Percentiles rank a stretch among this genome's conserved stretches.
phyloP scores from a whole-genome alignment of 1,139 yeast species.

The Taphrina flavorubra region DNA sequence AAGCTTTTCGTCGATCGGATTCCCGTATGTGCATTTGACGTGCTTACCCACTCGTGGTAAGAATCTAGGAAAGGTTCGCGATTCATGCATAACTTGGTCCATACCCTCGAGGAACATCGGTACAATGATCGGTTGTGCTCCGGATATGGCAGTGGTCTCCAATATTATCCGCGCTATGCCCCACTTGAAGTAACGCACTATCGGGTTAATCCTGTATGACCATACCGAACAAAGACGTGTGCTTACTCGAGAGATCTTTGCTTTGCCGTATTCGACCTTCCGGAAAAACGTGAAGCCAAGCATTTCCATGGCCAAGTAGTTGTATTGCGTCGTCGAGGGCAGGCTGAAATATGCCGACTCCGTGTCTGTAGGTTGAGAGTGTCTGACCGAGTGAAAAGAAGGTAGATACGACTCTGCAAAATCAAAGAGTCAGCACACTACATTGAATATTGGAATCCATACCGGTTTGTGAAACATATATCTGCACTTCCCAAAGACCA shows the following conservation, averaged over 20 bases:
- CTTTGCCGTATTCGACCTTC: slow-evolving; percentile 93
- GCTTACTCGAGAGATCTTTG: slow-evolving; percentile 56
- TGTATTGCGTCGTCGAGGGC: slow-evolving; percentile 88
- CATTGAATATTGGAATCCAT: slow-evolving; percentile 46
- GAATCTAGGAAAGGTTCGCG: slow-evolving; percentile 58
- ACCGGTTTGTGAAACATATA: slow-evolving; percentile 72
- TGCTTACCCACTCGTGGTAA: slow-evolving; percentile 73
- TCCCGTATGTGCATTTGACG: slow-evolving; percentile 73
- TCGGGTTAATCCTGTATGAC: slow-evolving; percentile 50
- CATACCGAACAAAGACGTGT: background rate
- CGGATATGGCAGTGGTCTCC: slow-evolving; percentile 56
- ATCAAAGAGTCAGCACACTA: background rate
- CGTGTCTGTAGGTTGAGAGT: slow-evolving; percentile 82
- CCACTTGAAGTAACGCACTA: slow-evolving; percentile 95
- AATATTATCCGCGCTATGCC: slow-evolving; percentile 83
- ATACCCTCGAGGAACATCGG: slow-evolving; percentile 89
- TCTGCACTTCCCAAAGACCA: slow-evolving; percentile 97
- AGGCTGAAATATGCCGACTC: slow-evolving; percentile 91
- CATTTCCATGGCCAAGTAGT: slow-evolving; percentile 62
- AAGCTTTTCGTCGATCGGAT: slow-evolving; percentile 66
- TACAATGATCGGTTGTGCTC: slow-evolving; percentile 71
- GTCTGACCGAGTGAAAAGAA: slow-evolving; percentile 90
- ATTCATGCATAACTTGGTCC: slow-evolving; percentile 85
- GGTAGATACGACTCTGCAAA: slow-evolving; percentile 45
- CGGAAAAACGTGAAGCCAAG: slow-evolving; percentile 93